phyloP scores from a whole-genome alignment of 2,329 filamentous ascomycete species.

The Fusarium chaquense region DNA sequence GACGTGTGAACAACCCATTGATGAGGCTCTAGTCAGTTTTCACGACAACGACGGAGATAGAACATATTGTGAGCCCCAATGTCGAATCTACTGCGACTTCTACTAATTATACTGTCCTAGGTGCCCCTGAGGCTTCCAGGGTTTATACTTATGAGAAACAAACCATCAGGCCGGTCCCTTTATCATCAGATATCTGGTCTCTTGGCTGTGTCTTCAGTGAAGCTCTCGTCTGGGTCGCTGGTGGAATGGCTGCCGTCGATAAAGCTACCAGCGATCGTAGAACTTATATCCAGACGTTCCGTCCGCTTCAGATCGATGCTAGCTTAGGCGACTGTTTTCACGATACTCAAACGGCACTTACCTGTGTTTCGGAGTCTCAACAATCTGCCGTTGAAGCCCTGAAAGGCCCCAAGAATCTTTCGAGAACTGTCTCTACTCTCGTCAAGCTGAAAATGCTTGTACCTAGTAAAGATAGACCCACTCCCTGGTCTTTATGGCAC shows the following conservation, averaged over 20 bases:
- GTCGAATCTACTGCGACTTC: fast-evolving
- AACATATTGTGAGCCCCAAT: conserved; percentile 11
- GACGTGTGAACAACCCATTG: not conserved
- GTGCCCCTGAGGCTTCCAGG: conserved; percentile 19
- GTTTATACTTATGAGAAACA: not conserved
- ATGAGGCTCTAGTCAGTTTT: not conserved
- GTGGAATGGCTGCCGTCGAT: not conserved
- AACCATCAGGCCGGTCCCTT: not conserved
- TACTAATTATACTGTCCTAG: not conserved
- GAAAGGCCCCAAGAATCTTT: not conserved
- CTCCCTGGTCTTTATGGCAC: not conserved
- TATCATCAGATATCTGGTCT: conserved; percentile 28
- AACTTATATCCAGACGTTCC: not conserved
- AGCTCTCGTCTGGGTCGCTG: conserved; percentile 26
- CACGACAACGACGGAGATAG: conserved; percentile 25
- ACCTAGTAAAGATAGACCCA: not conserved
- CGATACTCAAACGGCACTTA: not conserved
- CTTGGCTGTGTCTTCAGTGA: conserved; percentile 33
- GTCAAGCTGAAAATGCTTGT: conserved; percentile 20
- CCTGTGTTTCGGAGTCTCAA: conserved; percentile 10
- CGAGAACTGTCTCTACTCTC: conserved; percentile 6
- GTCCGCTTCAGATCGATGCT: not conserved
- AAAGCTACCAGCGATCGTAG: not conserved
- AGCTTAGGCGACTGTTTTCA: conserved; percentile 31
- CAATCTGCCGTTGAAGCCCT: not conserved